Conservation (phyloP, 257 asterid species). For the Galeopsis tetrahit region DNA sequence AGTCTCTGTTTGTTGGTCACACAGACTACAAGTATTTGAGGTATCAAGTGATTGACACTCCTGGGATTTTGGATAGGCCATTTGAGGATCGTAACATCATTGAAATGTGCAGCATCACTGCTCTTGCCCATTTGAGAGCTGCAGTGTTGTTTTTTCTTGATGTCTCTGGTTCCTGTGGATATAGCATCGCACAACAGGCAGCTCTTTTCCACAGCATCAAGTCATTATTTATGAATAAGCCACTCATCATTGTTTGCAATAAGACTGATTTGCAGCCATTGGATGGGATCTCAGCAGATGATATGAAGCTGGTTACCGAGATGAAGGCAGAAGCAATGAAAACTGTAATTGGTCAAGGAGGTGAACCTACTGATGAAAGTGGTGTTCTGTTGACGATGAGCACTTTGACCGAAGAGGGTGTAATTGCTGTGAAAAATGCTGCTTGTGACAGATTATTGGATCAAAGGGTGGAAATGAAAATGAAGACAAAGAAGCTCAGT, state of each 20-base stretch:
- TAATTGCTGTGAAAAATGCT: constrained; percentile 83
- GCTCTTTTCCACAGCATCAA: constrained; percentile 96
- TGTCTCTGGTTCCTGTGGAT: constrained; percentile 95
- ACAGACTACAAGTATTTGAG: constrained; percentile 89
- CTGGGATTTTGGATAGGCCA: constrained; percentile 93
- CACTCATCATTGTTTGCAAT: constrained; percentile 84
- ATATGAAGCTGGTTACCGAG: constrained; percentile 79
- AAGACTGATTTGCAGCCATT: constrained; percentile 91
- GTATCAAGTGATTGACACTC: constrained; percentile 97
- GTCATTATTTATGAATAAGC: constrained; percentile 90
- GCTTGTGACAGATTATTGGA: constrained; percentile 91
- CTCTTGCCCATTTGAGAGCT: constrained; percentile 94
- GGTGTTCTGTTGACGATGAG: constrained; percentile 91
- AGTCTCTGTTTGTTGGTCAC: constrained; percentile 93
- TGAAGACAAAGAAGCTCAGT: constrained; percentile 86
- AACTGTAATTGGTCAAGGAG: constrained; percentile 88
- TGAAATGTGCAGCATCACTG: constrained; percentile 98
- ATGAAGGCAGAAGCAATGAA: constrained; percentile 94
- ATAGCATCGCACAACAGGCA: constrained; percentile 90
- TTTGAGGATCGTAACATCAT: constrained; percentile 98
- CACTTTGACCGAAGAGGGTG: constrained; percentile 91
- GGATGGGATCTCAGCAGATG: constrained; percentile 79
- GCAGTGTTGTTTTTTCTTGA: constrained; percentile 94
- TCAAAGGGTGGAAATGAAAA: constrained; percentile 89
- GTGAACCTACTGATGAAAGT: constrained; percentile 67